Percentiles rank a stretch among this genome's conserved stretches.
Conservation (phyloP, 2,329 filamentous ascomycete genomes). For the Alternaria ethzedia region DNA sequence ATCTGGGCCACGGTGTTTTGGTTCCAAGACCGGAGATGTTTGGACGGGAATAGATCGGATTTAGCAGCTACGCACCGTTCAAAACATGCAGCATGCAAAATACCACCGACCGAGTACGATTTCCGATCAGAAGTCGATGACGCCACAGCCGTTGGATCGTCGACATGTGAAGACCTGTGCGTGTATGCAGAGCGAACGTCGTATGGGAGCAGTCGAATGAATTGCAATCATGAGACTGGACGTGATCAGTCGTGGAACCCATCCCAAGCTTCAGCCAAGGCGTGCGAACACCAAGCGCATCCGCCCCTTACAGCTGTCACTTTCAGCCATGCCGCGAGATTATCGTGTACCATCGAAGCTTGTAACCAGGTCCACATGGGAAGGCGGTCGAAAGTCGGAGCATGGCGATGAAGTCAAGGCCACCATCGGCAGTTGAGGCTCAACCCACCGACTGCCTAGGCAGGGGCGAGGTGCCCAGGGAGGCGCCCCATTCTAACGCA, state of each 20-base stretch:
- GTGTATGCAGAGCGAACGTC: not conserved
- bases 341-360: conserved; percentile 11
- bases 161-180: not conserved
- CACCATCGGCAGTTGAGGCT: conserved; percentile 10
- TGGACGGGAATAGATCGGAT: conserved; percentile 24
- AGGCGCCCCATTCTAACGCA: conserved; percentile 32
- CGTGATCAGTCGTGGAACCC: not conserved
- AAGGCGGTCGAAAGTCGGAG: conserved; percentile 10
- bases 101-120: not conserved
- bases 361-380: conserved; percentile 2
- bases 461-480: not conserved
- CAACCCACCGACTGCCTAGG: conserved; percentile 1
- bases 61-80: not conserved
- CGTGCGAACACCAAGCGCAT: conserved; percentile 2
- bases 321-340: conserved; percentile 13
- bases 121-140: not conserved
- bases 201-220: not conserved
- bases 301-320: conserved; percentile 24
- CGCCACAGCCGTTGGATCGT: not conserved
- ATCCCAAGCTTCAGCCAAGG: conserved; percentile 6
- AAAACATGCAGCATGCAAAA: conserved; percentile 9
- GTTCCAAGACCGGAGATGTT: conserved; percentile 40
- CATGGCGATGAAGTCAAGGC: not conserved
- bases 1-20: conserved; percentile 19
- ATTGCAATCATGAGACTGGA: not conserved